Base-by-base conservation (phyloP, 768 basidiomycete genomes). In the Serendipita sp. region DNA sequence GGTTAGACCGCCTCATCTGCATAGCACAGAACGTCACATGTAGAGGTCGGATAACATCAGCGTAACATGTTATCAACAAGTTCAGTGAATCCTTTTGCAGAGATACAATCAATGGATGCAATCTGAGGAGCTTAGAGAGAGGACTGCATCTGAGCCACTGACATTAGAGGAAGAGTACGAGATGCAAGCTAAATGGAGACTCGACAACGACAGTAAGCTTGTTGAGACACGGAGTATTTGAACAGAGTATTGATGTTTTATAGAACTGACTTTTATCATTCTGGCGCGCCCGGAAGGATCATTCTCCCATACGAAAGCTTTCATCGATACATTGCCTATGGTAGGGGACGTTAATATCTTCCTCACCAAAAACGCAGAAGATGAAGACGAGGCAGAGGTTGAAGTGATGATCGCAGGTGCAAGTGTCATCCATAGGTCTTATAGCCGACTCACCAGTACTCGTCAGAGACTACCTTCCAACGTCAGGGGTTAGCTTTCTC, bases 111-210 rank as follows among this genome's bases (percentile, higher is more conserved):
- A 79, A 67, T 97, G 93, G 93, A 95, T 97, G 93, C 76, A 80
- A 34, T 79, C 81, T 71, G 81, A 82, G 38, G 83, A 83, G 67
- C 76, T 97, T 64, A 81, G 85, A 46, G 79, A 82, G 58, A 77
- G 86, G 16, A 96, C 92, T 0, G 92, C 92, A 3, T 92, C 89
- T 65, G 92, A 95, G 68, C 86, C 86, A 3, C 78, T 96, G 46
- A 81, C 80, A 5, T 74, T 92, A 4, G 84, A 87, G 66, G 83
- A 94, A 70, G 93, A 94, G 70, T 85, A 86, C 66, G 85, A 86
- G 28, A 95, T 95, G 92, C 92, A 95, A 73, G 77, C 92, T 92
- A 90, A 86, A 73, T 96, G 94, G 93, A 86, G 85, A 69, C 70
- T 79, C 2, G 93, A 97, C 71, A 81, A 85, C 47, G 92, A 96